Percentiles rank a stretch among this genome's conserved stretches.
phyloP scores from a whole-genome alignment of 1,284 basidiomycete species.

The Trametes sp. region DNA sequence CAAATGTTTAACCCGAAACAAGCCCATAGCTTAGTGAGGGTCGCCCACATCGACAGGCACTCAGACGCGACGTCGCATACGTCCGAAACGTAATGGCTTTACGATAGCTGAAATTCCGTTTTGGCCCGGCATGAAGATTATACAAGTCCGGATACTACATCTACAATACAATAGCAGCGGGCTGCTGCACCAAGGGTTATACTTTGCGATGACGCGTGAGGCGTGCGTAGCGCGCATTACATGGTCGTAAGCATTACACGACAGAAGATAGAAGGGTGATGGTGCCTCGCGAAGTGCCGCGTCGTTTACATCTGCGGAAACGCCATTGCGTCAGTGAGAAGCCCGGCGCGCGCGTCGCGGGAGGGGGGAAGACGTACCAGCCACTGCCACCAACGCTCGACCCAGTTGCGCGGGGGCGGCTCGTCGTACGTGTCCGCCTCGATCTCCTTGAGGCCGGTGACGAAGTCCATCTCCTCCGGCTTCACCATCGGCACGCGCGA shows the following conservation, averaged over 20 bases:
- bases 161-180: conserved; percentile 20
- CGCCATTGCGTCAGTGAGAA: not conserved
- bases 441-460: conserved; percentile 74
- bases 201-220: conserved; percentile 4
- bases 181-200: conserved; percentile 14
- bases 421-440: conserved; percentile 77
- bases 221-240: conserved; percentile 10
- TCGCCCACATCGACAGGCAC: too few relatives aligned
- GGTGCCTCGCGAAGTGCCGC: not conserved
- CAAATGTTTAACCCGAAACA: too few relatives aligned
- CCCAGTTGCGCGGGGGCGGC: conserved; percentile 69
- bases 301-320: conserved; percentile 28
- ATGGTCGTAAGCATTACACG: conserved; percentile 13
- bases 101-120: not conserved
- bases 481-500: conserved; percentile 56
- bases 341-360: not conserved
- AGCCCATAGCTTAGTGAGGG: too few relatives aligned
- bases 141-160: conserved; percentile 20
- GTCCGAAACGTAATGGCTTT: too few relatives aligned
- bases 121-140: conserved; percentile 6
- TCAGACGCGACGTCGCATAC: too few relatives aligned
- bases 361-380: conserved; percentile 60
- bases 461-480: conserved; percentile 81
- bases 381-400: conserved; percentile 77
- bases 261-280: too few relatives aligned